Evolutionary conservation across 345 rosid genomes (phyloP), one percentile per base, ranked within the genome.

Genomic region (Cardiospermum halicacabum): DNA sequence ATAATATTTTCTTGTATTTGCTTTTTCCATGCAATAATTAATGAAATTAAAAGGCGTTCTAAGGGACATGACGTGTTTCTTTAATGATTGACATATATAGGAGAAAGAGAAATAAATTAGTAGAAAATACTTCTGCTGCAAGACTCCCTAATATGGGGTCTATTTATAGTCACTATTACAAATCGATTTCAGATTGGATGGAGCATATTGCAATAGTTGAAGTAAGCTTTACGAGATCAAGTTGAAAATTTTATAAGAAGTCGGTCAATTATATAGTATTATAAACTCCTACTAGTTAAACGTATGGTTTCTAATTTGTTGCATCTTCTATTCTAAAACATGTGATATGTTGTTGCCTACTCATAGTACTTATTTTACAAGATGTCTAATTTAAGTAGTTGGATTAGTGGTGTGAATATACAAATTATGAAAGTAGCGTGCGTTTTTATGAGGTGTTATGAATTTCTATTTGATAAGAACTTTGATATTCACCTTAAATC

Each of bases 121-220:
- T 90, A 34, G 98, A 88, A 15, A 74, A 70, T 72, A 79, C 94
- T 64, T 79, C 90, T 68, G 92, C 91, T 7, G 92, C 98, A 64
- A 69, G 73, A 68, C 78, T 93, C 56, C 98, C 98, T 0, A 53
- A 83, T 78, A 86, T 90, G 98, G 98, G 97, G 97, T 21, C 89
- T 89, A 58, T 93, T 93, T 73, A 85, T 71, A 15, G 94, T 34
- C 77, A 86, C 65, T 93, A 94, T 68, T 88, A 88, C 64, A 80
- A 68, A 70, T 93, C 98, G 4, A 69, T 78, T 57, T n/a, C 90
- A 64, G 98, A 93, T 72, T 96, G 94, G 56, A 93, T 86, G 50
- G 96, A 91, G 78, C 98, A 93, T 78, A 83, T 93, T 69, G 98
- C 98, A 13, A 93, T 93, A 96, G 98, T 90, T 67, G 90, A 90